phyloP scores from a whole-genome alignment of 2,329 filamentous ascomycete genomes.

The Xylariaceae sp. region DNA sequence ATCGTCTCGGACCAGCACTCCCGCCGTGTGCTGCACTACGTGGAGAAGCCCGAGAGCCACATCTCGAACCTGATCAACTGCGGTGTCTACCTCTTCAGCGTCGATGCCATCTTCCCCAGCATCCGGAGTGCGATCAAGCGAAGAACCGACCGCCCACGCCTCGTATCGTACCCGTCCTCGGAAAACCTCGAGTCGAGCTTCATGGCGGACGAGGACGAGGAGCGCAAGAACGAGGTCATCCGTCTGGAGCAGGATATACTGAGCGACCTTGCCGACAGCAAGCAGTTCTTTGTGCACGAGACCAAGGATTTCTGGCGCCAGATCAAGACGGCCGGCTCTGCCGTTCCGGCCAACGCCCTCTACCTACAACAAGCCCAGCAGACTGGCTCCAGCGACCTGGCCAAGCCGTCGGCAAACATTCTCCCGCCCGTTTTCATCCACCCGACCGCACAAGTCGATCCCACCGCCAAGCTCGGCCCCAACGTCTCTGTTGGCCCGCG shows the following conservation, averaged over 20 bases:
- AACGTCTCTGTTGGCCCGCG: constrained; percentile 96
- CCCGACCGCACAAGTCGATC: constrained; percentile 82
- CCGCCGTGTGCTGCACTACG: constrained; percentile 94
- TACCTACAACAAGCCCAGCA: constrained; percentile 95
- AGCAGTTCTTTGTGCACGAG: constrained; percentile 97
- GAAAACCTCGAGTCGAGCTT: constrained; percentile 76
- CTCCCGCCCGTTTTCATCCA: constrained; percentile 93
- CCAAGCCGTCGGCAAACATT: constrained; percentile 77
- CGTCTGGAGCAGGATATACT: constrained; percentile 96
- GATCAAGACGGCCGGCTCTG: constrained; percentile 98
- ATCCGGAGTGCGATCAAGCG: constrained; percentile 95
- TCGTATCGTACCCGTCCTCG: constrained; percentile 91
- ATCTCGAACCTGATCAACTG: constrained; percentile 99
- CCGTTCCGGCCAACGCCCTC: constrained; percentile 91
- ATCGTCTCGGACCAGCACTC: constrained; percentile 93
- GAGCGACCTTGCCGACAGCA: constrained; percentile 90
- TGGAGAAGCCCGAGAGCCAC: constrained; percentile 96
- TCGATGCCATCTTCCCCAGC: constrained; percentile 92
- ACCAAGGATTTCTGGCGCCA: constrained; percentile 99
- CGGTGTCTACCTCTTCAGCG: constrained; percentile 95
- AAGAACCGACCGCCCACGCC: constrained; percentile 81
- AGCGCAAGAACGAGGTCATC: constrained; percentile 76
- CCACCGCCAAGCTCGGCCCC: constrained; percentile 91
- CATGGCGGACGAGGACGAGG: constrained; percentile 62
- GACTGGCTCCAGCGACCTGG: constrained; percentile 72